These are phyloP conservation scores for Gyrodon lividus DNA, from an alignment of 768 basidiomycete species.

Conservation along the genomic window DNA sequence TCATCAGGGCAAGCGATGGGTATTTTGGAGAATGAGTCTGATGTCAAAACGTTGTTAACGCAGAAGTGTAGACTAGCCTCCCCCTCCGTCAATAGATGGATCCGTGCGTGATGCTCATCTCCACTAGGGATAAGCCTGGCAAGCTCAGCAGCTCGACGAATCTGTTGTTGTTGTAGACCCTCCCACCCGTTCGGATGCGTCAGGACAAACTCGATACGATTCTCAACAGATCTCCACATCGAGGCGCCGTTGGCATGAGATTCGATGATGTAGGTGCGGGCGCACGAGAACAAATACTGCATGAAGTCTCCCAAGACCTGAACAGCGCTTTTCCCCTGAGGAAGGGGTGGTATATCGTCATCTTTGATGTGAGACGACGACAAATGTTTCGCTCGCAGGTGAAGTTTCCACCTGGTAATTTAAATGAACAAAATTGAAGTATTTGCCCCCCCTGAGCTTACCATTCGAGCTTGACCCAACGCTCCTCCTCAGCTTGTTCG, in stretches of 20 bases:
- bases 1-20: constrained; percentile 2
- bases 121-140: constrained; percentile 23
- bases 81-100: constrained; percentile 27
- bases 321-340: constrained; percentile 16
- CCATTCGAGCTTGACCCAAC: constrained; percentile 41
- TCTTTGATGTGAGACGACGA: constrained; percentile 21
- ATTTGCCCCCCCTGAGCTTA: constrained; percentile 7
- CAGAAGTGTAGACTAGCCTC: constrained; percentile 36
- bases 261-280: constrained; percentile 21
- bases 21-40: constrained; percentile 20
- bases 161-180: constrained; percentile 28
- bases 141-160: constrained; percentile 23
- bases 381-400: constrained; percentile 32
- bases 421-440: not conserved
- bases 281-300: constrained; percentile 25
- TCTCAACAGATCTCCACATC: constrained; percentile 25
- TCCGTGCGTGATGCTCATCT: constrained; percentile 10
- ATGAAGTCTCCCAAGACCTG: constrained; percentile 28
- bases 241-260: constrained; percentile 27
- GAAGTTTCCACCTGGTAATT: constrained; percentile 33
- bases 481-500: constrained; percentile 38
- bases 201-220: constrained; percentile 22
- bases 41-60: constrained; percentile 40
- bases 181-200: constrained; percentile 36
- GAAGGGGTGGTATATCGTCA: constrained; percentile 25